phyloP scores from a whole-genome alignment of 129 eudicot genomes.

The Pulicaria dysenterica region DNA sequence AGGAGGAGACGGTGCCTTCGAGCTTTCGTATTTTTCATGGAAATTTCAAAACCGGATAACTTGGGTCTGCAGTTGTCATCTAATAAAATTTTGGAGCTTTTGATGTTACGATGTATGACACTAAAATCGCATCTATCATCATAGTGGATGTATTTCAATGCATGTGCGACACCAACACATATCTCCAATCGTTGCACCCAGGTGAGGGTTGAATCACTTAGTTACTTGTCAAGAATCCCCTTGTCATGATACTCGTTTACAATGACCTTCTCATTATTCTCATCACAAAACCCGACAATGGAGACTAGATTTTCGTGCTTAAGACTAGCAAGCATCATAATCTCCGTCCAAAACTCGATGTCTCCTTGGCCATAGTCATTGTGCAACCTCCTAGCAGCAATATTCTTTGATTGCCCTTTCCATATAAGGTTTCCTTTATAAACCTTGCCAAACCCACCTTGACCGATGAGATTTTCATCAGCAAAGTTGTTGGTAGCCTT shows the following conservation, averaged over 20 bases:
- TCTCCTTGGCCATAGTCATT: not conserved
- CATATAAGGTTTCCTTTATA: not conserved
- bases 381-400: not conserved
- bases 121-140: not conserved
- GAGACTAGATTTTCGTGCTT: not conserved
- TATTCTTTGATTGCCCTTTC: not conserved
- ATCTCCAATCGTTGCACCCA: conserved; percentile 15
- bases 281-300: not conserved
- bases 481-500: not conserved
- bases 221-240: not conserved
- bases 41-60: conserved; percentile 1
- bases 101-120: conserved; percentile 5
- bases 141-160: conserved; percentile 4
- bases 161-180: conserved; percentile 6
- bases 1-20: not conserved
- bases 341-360: not conserved
- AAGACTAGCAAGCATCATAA: not conserved
- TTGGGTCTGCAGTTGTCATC: not conserved
- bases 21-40: not conserved
- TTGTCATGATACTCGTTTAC: not conserved
- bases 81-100: conserved; percentile 8
- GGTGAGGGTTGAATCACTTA: not conserved
- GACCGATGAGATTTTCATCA: conserved; percentile 4
- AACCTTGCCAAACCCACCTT: conserved; percentile 2
- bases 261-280: conserved; percentile 6